phyloP scores from a whole-genome alignment of 306 rosid species.

The Castanea crenata region DNA sequence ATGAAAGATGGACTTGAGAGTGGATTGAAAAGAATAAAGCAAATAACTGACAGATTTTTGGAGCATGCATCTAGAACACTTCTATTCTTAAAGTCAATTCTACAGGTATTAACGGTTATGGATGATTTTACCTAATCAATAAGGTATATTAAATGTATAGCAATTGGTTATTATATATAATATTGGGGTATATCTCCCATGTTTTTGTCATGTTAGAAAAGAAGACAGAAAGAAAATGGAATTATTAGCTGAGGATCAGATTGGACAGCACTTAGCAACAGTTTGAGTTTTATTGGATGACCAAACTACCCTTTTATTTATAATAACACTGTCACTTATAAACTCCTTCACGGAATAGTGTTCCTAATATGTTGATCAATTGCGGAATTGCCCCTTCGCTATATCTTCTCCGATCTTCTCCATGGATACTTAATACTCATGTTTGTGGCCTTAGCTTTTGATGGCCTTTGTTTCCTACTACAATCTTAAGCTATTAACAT shows the following conservation, averaged over 20 bases:
- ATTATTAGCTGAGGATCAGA: not conserved
- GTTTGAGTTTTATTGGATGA: not conserved
- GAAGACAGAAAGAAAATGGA: not conserved
- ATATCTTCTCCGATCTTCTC: not conserved
- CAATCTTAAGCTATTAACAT: not conserved
- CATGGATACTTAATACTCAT: not conserved
- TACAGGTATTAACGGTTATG: constrained; percentile 58
- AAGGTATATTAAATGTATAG: not conserved
- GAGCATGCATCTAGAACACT: constrained; percentile 85
- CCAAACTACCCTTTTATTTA: not conserved
- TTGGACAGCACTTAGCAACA: not conserved
- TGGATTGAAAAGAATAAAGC: constrained; percentile 57
- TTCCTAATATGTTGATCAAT: not conserved
- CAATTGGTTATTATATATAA: not conserved
- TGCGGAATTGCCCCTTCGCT: not conserved
- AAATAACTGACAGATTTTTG: constrained; percentile 62
- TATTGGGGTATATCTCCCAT: not conserved
- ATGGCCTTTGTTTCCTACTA: not conserved
- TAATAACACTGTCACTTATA: not conserved
- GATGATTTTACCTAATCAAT: not conserved
- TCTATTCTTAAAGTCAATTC: constrained; percentile 76
- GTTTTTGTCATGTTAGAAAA: not conserved
- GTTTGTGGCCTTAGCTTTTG: not conserved
- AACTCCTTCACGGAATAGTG: not conserved
- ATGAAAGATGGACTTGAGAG: constrained; percentile 59